phyloP scores from a whole-genome alignment of 345 rosid species.

The Populus deltoides region DNA sequence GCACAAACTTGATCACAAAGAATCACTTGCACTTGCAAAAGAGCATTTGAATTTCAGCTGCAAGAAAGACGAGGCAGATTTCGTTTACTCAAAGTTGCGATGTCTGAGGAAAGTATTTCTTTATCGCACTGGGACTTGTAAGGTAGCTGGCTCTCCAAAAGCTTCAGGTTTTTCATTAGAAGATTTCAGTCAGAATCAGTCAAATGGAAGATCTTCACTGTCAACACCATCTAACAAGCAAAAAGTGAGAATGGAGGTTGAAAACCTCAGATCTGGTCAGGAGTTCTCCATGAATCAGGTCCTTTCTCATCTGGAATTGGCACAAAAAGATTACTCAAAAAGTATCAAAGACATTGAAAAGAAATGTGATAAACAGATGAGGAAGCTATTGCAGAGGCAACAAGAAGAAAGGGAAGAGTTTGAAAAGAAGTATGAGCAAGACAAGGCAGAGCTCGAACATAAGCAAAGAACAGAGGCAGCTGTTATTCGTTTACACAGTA shows the following conservation, averaged over 20 bases:
- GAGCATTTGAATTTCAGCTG: slow-evolving; percentile 58
- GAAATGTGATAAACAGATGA: slow-evolving; percentile 47
- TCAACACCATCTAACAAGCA: slow-evolving; percentile 12
- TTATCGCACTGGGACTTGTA: slow-evolving; percentile 26
- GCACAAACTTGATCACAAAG: slow-evolving; percentile 57
- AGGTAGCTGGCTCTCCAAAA: slow-evolving; percentile 26
- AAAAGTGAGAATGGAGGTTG: slow-evolving; percentile 22
- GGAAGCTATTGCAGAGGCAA: slow-evolving; percentile 42
- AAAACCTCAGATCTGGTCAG: slow-evolving; percentile 23
- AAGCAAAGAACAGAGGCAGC: slow-evolving; percentile 45
- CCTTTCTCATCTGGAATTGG: slow-evolving; percentile 32
- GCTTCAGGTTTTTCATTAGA: slow-evolving; percentile 24
- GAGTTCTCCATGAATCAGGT: slow-evolving; percentile 33
- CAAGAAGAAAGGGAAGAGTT: slow-evolving; percentile 41
- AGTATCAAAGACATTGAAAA: slow-evolving; percentile 46
- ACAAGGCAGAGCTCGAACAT: slow-evolving; percentile 45
- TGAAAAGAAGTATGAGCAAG: slow-evolving; percentile 37
- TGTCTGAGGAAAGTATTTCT: slow-evolving; percentile 62
- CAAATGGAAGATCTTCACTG: slow-evolving; percentile 25
- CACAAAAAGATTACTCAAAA: slow-evolving; percentile 44
- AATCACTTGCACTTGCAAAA: slow-evolving; percentile 66
- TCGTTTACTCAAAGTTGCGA: slow-evolving; percentile 48
- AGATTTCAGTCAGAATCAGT: slow-evolving; percentile 22
- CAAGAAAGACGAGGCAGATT: slow-evolving; percentile 61
- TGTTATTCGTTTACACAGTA: slow-evolving; percentile 42